Evolutionary conservation across 2,329 filamentous ascomycete species (phyloP).

Genomic region (Claviceps africana): DNA sequence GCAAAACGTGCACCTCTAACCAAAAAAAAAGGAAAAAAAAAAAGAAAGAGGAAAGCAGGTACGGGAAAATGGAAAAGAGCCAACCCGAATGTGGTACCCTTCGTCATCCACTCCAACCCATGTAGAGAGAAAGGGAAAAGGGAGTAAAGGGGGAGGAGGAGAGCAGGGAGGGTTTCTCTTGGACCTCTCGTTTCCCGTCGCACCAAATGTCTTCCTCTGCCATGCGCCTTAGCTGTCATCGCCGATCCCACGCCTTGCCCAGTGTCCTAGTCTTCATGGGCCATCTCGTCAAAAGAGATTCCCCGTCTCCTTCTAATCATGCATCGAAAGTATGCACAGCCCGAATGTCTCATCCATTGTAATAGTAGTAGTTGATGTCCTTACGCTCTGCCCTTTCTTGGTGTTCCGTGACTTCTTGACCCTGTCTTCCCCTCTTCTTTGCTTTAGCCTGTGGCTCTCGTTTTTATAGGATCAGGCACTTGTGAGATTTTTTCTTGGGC

Average conservation of each 20-base stretch:
- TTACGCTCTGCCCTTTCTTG: not conserved
- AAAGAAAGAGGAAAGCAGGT: not conserved
- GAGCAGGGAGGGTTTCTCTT: not conserved
- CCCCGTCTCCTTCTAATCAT: constrained; percentile 4
- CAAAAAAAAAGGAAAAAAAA: constrained; percentile 4
- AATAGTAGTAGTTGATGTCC: not conserved
- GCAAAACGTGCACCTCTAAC: constrained; percentile 2
- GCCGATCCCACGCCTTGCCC: not conserved
- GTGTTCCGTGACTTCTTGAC: not conserved
- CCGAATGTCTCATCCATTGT: constrained; percentile 3
- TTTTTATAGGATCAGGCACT: constrained; percentile 55
- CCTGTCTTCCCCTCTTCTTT: constrained; percentile 4
- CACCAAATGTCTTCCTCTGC: not conserved
- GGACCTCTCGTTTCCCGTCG: not conserved
- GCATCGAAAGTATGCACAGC: constrained; percentile 4
- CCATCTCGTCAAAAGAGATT: constrained; percentile 4
- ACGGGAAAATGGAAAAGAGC: not conserved
- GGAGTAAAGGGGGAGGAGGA: too few species aligned
- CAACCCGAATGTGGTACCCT: not conserved
- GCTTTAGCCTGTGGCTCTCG: not conserved
- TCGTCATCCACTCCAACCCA: not conserved
- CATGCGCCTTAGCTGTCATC: not conserved
- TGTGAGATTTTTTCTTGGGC: constrained; percentile 62
- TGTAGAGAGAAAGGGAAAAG: not conserved
- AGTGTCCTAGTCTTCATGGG: constrained; percentile 2